Evolutionary conservation across 1,139 yeast genomes (phyloP), one percentile per base, ranked within the genome.

Genomic region (Meyerozyma smithsonii): DNA sequence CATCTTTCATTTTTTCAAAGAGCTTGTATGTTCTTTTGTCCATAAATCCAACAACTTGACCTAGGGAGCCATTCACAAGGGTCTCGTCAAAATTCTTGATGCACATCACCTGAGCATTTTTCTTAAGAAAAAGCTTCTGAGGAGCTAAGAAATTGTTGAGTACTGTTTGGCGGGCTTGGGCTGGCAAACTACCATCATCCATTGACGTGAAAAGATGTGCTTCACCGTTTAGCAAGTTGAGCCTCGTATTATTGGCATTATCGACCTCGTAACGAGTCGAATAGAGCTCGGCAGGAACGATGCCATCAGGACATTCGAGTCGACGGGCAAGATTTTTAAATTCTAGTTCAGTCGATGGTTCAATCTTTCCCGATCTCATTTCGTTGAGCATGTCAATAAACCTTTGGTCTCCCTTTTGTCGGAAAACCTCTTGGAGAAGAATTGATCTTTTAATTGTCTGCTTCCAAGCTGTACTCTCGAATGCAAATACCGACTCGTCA

Each of bases 71-170:
- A 61, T 92, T 92, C 4, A 94, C 98, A 36, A 92, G 69, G 0
- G 84, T 78, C 19, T 81, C 88, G 58, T 90, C 97, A 42, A 86
- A 73, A 57, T 92, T 94, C 59, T 92, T 92, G 44, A 92, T 77
- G 72, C 94, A 82, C 98, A 92, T 94, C 0, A 92, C 98, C 62
- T 92, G 98, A 0, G 97, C 92, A 30, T 90, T 90, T 37, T 74
- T 72, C 53, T 89, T 90, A 49, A 92, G 65, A 10, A 67, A 68
- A 17, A 92, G 59, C 24, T 62, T 62, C 34, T 70, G 66, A 1
- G 88, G 90, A 3, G 95, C 94, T 56, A 92, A 67, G 47, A 88
- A 81, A 49, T 81, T 79, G n/a, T 73, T 69, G 30, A 87, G 59
- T 36, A 78, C 52, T 28, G 63, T 59, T 44, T 77, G 70, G 23